A percentile compares a stretch with the other conserved stretches of the same genome.
phyloP scores from a whole-genome alignment of 208 protist genomes.

The Trypanosoma avium region DNA sequence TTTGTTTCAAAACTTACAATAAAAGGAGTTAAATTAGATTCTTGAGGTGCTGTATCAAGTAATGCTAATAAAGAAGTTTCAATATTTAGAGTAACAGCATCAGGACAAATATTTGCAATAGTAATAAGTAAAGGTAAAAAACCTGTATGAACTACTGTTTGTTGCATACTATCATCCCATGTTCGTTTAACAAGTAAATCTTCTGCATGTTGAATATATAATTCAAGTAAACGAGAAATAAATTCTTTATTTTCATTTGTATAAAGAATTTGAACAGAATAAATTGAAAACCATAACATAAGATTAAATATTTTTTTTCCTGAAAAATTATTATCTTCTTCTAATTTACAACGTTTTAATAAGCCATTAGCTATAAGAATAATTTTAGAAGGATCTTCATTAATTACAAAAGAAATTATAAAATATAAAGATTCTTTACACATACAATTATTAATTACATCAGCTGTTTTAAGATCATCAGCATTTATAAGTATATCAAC shows the following conservation, averaged over 20 bases:
- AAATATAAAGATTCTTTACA: conserved; percentile 27
- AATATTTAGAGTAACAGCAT: conserved; percentile 32
- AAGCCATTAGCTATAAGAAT: conserved; percentile 45
- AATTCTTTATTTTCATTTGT: conserved; percentile 9
- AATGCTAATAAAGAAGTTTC: conserved; percentile 15
- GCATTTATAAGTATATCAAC: conserved; percentile 57
- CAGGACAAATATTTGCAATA: conserved; percentile 62
- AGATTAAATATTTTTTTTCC: conserved; percentile 38
- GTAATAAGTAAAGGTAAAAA: conserved; percentile 66
- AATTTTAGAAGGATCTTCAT: conserved; percentile 27
- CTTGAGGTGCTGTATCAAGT: conserved; percentile 14
- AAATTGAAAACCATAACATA: conserved; percentile 74
- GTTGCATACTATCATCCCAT: conserved; percentile 28
- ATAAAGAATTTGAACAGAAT: conserved; percentile 37
- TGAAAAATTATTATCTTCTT: conserved; percentile 24
- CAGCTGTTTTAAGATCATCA: conserved; percentile 23
- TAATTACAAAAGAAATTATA: conserved; percentile 28
- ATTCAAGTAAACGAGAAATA: conserved; percentile 45
- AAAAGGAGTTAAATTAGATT: conserved; percentile 13
- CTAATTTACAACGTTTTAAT: conserved; percentile 41
- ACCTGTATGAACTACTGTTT: conserved; percentile 67
- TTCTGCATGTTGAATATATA: conserved; percentile 39
- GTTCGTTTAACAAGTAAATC: conserved; percentile 14
- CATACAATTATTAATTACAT: conserved; percentile 28
- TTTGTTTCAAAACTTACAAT: conserved; percentile 62